Evolutionary conservation across 2,329 filamentous ascomycete genomes (phyloP).

Genomic region (Fusarium veterinarium): DNA sequence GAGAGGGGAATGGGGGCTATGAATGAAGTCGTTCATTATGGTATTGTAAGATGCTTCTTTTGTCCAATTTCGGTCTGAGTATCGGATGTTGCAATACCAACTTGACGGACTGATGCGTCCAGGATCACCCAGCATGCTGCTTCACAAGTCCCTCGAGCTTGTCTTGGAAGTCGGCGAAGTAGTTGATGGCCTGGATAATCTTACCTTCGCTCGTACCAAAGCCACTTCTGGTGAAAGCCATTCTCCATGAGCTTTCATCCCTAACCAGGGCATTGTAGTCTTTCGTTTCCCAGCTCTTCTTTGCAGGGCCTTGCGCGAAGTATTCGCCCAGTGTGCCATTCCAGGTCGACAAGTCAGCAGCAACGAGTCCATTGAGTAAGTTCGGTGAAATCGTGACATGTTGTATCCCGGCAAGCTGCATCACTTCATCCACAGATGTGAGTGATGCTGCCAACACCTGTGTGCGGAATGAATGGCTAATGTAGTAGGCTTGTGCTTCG

Average conservation of each 20-base stretch:
- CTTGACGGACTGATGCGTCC: background rate
- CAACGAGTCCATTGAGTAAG: conserved; percentile 60
- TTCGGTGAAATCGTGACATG: conserved; percentile 69
- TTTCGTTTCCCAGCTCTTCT: conserved; percentile 42
- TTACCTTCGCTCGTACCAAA: conserved; percentile 62
- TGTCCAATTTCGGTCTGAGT: background rate
- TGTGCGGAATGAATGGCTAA: conserved; percentile 54
- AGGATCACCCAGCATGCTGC: conserved; percentile 38
- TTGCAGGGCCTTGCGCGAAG: conserved; percentile 47
- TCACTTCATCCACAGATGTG: conserved; percentile 68
- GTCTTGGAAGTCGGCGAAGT: conserved; percentile 67
- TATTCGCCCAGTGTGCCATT: conserved; percentile 47
- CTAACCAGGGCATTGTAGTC: conserved; percentile 42
- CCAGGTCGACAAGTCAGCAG: conserved; percentile 49
- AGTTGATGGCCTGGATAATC: conserved; percentile 66
- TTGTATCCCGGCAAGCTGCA: conserved; percentile 66
- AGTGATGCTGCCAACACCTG: conserved; percentile 68
- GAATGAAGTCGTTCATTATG: conserved; percentile 19
- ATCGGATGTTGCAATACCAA: background rate
- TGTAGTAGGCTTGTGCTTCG: conserved; percentile 64
- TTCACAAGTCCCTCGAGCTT: conserved; percentile 57
- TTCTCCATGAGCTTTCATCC: conserved; percentile 60
- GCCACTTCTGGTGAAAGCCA: conserved; percentile 61
- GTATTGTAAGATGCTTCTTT: conserved; percentile 17
- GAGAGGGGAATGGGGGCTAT: background rate